Conservation (phyloP, 1,139 yeast species). For the Yamadazyma sp. region DNA sequence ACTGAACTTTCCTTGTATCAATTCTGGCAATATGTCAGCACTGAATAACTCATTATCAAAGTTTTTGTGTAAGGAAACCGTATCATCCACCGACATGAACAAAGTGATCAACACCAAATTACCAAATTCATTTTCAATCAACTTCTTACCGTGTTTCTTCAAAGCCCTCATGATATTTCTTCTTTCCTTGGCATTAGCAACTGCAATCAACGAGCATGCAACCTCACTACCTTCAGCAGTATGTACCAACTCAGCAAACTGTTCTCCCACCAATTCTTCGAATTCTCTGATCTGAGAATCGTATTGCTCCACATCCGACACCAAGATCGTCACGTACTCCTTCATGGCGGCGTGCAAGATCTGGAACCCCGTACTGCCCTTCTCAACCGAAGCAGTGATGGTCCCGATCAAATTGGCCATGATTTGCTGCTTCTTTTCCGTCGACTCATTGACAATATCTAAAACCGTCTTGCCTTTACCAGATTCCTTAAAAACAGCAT, state of each 20-base stretch:
- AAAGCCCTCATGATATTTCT: constrained; percentile 70
- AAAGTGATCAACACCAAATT: constrained; percentile 75
- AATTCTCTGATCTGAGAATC: constrained; percentile 76
- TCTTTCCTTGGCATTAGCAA: constrained; percentile 91
- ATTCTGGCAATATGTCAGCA: constrained; percentile 53
- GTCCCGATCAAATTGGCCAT: constrained; percentile 78
- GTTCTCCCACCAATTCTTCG: constrained; percentile 81
- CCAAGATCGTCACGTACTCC: constrained; percentile 76
- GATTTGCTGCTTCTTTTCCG: constrained; percentile 81
- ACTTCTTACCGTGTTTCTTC: constrained; percentile 69
- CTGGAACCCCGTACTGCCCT: constrained; percentile 96
- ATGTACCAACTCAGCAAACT: constrained; percentile 91
- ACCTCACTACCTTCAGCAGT: constrained; percentile 94
- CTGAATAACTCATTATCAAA: constrained; percentile 61
- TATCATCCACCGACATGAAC: constrained; percentile 90
- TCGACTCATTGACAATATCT: constrained; percentile 65
- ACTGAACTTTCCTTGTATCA: constrained; percentile 72
- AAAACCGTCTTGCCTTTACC: constrained; percentile 63
- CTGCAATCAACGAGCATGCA: constrained; percentile 75
- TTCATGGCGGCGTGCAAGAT: constrained; percentile 95
- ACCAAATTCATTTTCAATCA: constrained; percentile 85
- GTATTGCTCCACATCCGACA: constrained; percentile 38
- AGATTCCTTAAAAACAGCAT: constrained; percentile 82
- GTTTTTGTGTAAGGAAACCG: constrained; percentile 75
- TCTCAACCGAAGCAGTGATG: constrained; percentile 86